Evolutionary conservation across 805 yeast species (phyloP).

Genomic region (Blastobotrys terrestris): DNA sequence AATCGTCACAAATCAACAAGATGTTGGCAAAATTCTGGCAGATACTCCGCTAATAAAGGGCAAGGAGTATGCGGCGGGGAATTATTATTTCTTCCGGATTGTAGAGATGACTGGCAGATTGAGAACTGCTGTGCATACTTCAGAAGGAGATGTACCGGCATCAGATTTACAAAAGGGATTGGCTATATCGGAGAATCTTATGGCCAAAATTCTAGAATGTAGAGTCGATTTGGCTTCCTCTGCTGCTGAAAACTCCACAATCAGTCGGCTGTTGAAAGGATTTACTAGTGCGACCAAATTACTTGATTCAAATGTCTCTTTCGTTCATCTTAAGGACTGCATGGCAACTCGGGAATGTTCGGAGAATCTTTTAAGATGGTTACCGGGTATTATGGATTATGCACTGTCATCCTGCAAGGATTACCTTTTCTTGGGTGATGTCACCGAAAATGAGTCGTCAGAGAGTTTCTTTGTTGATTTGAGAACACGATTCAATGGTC

Average conservation of each 20-base stretch:
- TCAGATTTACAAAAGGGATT: conserved; percentile 69
- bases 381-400: neutral
- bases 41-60: conserved; percentile 42
- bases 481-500: neutral
- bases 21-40: conserved; percentile 58
- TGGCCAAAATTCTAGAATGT: conserved; percentile 45
- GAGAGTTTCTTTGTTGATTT: neutral
- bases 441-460: neutral
- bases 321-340: neutral
- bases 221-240: neutral
- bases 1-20: conserved; percentile 53
- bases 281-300: neutral
- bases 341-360: neutral
- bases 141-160: conserved; percentile 69
- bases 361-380: neutral
- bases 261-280: neutral
- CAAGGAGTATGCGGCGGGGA: conserved; percentile 34
- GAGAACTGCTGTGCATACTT: conserved; percentile 53
- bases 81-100: conserved; percentile 56
- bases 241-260: neutral
- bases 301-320: neutral
- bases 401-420: neutral
- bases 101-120: conserved; percentile 78
- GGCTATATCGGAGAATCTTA: conserved; percentile 66
- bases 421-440: neutral